Evolutionary conservation across 768 basidiomycete species (phyloP).

Genomic region (Xerocomus brunneocitrinus): DNA sequence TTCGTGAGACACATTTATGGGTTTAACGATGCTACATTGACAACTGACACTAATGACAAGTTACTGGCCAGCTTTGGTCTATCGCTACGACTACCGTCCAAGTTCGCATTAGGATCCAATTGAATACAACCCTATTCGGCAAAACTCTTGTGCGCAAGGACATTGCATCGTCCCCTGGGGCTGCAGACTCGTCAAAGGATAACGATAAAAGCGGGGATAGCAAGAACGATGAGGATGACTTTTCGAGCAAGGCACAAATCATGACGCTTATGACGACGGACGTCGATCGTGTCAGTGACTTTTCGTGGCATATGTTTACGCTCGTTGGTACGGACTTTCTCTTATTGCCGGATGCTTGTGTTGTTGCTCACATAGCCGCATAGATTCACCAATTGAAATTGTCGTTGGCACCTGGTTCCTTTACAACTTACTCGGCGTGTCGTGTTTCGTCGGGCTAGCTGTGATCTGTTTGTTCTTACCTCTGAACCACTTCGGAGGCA

Average conservation of each 20-base stretch:
- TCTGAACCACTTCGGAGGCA: conserved; percentile 80
- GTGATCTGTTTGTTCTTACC: conserved; percentile 71
- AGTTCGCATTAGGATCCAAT: conserved; percentile 64
- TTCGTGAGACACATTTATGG: conserved; percentile 33
- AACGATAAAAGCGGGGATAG: conserved; percentile 13
- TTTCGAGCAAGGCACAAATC: conserved; percentile 70
- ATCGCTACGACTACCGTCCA: conserved; percentile 65
- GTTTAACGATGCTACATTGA: background rate
- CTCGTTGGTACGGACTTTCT: conserved; percentile 52
- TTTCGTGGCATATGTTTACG: conserved; percentile 72
- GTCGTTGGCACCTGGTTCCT: conserved; percentile 69
- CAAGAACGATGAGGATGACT: conserved; percentile 44
- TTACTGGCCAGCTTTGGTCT: conserved; percentile 68
- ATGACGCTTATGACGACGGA: conserved; percentile 97
- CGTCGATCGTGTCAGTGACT: conserved; percentile 85
- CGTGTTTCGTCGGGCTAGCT: conserved; percentile 72
- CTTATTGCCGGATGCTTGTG: background rate
- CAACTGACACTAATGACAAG: conserved; percentile 31
- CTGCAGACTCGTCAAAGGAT: conserved; percentile 23
- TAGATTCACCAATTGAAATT: conserved; percentile 78
- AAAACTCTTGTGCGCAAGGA: conserved; percentile 88
- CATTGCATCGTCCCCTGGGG: conserved; percentile 57
- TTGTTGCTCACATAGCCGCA: background rate
- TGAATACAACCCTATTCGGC: conserved; percentile 80
- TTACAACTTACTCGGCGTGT: conserved; percentile 74